Percentiles rank a stretch among this genome's conserved stretches.
Conservation (phyloP, 179 eudicot genomes). For the Dionaea muscipula region DNA sequence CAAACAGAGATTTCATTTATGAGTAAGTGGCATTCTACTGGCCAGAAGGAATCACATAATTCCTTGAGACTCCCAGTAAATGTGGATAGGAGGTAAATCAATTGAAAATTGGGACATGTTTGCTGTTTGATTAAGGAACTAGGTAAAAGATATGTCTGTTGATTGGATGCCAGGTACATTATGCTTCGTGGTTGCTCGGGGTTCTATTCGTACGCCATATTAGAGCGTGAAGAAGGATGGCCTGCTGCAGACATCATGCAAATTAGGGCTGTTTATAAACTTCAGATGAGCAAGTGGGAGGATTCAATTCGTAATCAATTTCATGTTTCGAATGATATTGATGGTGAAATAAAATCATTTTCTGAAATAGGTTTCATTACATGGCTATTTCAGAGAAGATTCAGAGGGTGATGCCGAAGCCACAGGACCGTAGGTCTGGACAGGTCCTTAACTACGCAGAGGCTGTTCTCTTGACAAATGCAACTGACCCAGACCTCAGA, state of each 20-base stretch:
- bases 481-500: constrained; percentile 30
- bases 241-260: constrained; percentile 29
- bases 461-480: constrained; percentile 45
- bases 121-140: neutral
- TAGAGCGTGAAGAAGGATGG: constrained; percentile 45
- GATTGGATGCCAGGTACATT: constrained; percentile 24
- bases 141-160: neutral
- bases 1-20: constrained; percentile 37
- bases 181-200: constrained; percentile 46
- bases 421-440: constrained; percentile 32
- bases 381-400: constrained; percentile 55
- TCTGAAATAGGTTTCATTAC: constrained; percentile 32
- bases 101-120: neutral
- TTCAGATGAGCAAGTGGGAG: constrained; percentile 24
- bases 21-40: constrained; percentile 23
- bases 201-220: constrained; percentile 44
- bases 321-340: neutral
- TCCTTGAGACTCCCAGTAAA: constrained; percentile 33
- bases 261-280: constrained; percentile 48
- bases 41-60: constrained; percentile 21
- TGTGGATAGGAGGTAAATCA: constrained; percentile 44
- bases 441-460: constrained; percentile 37
- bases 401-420: constrained; percentile 49
- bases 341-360: neutral
- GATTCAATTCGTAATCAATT: neutral